Evolutionary conservation across 495 filamentous ascomycete species (phyloP).

Genomic region (Aspergillus taichungensis): DNA sequence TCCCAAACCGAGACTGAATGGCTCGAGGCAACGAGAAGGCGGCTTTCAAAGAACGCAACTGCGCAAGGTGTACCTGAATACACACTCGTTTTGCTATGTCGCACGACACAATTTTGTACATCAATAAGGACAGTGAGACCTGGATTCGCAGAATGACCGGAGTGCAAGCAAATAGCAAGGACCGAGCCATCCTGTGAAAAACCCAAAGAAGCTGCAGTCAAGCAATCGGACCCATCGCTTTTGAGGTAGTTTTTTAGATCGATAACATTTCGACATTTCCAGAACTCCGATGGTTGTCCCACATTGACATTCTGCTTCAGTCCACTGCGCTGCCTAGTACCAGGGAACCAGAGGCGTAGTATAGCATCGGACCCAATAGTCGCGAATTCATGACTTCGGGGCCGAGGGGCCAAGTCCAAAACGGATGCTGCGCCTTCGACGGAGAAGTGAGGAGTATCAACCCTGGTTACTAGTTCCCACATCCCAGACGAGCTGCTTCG

Average conservation of each 20-base stretch:
- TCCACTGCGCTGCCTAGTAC: slow-evolving; percentile 52
- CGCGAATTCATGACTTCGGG: slow-evolving; percentile 58
- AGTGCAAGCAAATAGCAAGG: slow-evolving; percentile 51
- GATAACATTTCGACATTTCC: slow-evolving; percentile 59
- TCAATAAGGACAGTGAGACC: slow-evolving; percentile 30
- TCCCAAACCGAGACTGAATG: slow-evolving; percentile 34
- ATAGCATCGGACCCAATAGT: slow-evolving; percentile 73
- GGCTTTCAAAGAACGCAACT: slow-evolving; percentile 24
- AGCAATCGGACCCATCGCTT: slow-evolving; percentile 24
- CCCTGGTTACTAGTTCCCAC: slow-evolving; percentile 69
- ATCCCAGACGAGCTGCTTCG: slow-evolving; percentile 52
- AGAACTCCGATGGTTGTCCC: slow-evolving; percentile 51
- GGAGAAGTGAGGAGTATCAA: slow-evolving; percentile 70
- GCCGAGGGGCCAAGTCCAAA: slow-evolving; percentile 61
- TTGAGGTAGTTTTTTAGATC: slow-evolving; percentile 36
- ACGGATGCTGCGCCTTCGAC: slow-evolving; percentile 45
- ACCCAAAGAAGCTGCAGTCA: slow-evolving; percentile 37
- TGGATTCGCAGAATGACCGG: slow-evolving; percentile 13
- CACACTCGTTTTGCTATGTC: slow-evolving; percentile 23
- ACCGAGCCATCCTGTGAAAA: slow-evolving; percentile 86
- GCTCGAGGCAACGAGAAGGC: slow-evolving; percentile 28
- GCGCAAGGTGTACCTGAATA: slow-evolving; percentile 24
- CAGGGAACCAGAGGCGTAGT: slow-evolving; percentile 71
- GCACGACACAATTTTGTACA: slow-evolving; percentile 22
- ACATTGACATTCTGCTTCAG: slow-evolving; percentile 42